Base-by-base conservation (phyloP, 2,329 filamentous ascomycete species). In the Elsinoe batatas region DNA sequence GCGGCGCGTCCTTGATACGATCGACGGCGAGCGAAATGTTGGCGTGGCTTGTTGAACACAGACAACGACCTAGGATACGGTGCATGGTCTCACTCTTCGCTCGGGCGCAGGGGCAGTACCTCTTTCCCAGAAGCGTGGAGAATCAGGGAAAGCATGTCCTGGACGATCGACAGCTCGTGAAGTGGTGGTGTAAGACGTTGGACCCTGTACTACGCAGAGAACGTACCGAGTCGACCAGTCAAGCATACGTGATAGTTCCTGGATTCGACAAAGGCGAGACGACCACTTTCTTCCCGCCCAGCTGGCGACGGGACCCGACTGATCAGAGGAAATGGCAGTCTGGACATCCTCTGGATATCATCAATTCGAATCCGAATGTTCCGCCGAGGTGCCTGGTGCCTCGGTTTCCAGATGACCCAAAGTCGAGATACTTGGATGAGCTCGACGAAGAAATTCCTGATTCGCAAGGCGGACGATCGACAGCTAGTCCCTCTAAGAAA, bases 111-210 rank as follows among this genome's bases (percentile, higher is more conserved):
- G 83, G 85, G 53, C 93, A 97, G 66, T 98, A 98, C 63, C 79
- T 98, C 12, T 98, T 97, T 67, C 91, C 93, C 0, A 89, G 89
- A 0, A 97, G 91, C 65, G 82, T 90, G 37, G 84, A 95, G 58
- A 91, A 96, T 67, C 70, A 72, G 15, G 80, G 81, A 2, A 98
- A 98, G 67, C 93, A 98, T 72, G 85, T 98, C 0, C 75, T 97
- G 7, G 89, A 95, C 64, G 93, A 98, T 64, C 79, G 90, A 32
- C 88, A 87, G 0, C 74, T 98, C 53, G 88, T 98, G 17, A 88
- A 85, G 64, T 98, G 93, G 93, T 98, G 93, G 93, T 95, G 90
- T 66, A 84, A 82, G 13, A 87, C 91, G 10, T 72, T 96, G 11
- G 85, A 96, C 65, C 86, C 87, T 0, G 75, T 96, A 3, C 70